Conservation (phyloP, 2,329 filamentous ascomycete genomes). For the Penicillium sp. region DNA sequence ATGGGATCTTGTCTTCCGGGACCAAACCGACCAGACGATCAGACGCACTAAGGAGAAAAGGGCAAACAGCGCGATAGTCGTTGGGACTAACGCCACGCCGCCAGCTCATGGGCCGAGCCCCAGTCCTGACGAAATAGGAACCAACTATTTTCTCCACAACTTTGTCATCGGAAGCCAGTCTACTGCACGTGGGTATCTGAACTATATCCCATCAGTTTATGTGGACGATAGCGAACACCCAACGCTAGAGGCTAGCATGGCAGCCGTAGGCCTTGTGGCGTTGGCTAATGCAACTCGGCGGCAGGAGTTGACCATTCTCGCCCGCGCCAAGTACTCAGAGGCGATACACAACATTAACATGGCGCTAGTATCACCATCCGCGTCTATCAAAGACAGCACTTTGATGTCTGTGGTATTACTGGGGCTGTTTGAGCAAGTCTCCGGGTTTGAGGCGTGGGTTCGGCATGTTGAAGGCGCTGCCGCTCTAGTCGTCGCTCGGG, state of each 20-base stretch:
- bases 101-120: conserved; percentile 4
- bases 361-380: conserved; percentile 24
- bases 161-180: conserved; percentile 21
- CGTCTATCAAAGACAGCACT: conserved; percentile 27
- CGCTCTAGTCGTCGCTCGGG: conserved; percentile 24
- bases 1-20: conserved; percentile 34
- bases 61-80: not conserved
- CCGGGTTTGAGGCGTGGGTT: conserved; percentile 23
- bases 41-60: conserved; percentile 17
- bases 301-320: conserved; percentile 21
- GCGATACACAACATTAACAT: conserved; percentile 25
- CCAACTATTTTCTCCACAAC: conserved; percentile 28
- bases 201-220: conserved; percentile 24
- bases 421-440: conserved; percentile 30
- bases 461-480: conserved; percentile 29
- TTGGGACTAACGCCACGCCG: not conserved
- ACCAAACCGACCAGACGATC: conserved; percentile 29
- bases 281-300: conserved; percentile 25
- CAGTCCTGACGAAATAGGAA: conserved; percentile 25
- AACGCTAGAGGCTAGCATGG: conserved; percentile 27
- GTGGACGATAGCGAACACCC: conserved; percentile 18
- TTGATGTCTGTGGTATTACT: conserved; percentile 32
- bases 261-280: conserved; percentile 30
- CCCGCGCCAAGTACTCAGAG: conserved; percentile 28
- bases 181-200: conserved; percentile 25